Percentiles rank a stretch among this genome's conserved stretches.
Conservation (phyloP, 805 yeast species). For the Kodamaea kaohsiungensis region DNA sequence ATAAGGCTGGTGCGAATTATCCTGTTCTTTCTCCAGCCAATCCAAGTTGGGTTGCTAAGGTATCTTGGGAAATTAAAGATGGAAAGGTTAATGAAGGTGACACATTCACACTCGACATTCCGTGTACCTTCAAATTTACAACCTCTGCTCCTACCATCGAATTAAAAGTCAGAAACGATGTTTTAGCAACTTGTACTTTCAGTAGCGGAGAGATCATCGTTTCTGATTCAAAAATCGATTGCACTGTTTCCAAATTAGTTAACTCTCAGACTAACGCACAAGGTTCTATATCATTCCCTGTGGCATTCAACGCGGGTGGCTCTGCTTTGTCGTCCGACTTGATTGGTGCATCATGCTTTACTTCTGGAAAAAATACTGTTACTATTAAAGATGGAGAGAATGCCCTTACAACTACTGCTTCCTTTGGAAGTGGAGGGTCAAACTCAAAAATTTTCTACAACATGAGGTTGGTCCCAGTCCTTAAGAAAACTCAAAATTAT, state of each 20-base stretch:
- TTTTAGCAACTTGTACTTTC: slow-evolving; percentile 24
- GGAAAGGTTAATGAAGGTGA: slow-evolving; percentile 14
- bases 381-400: slow-evolving; percentile 16
- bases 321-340: slow-evolving; percentile 15
- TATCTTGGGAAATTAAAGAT: slow-evolving; percentile 22
- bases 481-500: slow-evolving; percentile 10
- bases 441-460: not conserved
- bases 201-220: slow-evolving; percentile 12
- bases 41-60: slow-evolving; percentile 19
- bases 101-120: slow-evolving; percentile 18
- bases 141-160: slow-evolving; percentile 5
- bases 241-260: slow-evolving; percentile 16
- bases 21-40: not conserved
- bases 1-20: slow-evolving; percentile 11
- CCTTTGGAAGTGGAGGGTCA: slow-evolving; percentile 2
- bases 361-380: slow-evolving; percentile 22
- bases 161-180: slow-evolving; percentile 9
- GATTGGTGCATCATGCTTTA: slow-evolving; percentile 18
- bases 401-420: slow-evolving; percentile 10
- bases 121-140: slow-evolving; percentile 20
- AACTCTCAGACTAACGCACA: slow-evolving; percentile 13
- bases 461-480: slow-evolving; percentile 13
- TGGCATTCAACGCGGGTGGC: slow-evolving; percentile 20
- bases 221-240: slow-evolving; percentile 9
- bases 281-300: slow-evolving; percentile 18